phyloP scores from a whole-genome alignment of 169 alveolate species.

The Eimeria praecox region DNA sequence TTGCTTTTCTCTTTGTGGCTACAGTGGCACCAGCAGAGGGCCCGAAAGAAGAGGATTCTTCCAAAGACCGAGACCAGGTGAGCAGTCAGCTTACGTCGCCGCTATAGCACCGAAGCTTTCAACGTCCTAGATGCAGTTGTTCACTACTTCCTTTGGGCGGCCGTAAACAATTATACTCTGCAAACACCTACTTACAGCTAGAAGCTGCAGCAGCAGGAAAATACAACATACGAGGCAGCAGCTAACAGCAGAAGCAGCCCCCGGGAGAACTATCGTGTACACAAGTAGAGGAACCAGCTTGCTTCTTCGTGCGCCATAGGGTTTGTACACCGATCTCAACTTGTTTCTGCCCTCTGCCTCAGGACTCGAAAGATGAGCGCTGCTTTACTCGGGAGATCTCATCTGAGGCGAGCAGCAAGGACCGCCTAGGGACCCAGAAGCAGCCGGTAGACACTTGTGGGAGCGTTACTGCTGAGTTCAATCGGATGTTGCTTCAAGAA shows the following conservation, averaged over 20 bases:
- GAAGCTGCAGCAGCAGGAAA: neutral
- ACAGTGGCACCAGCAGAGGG: neutral
- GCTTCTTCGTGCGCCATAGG: neutral
- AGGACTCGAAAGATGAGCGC: neutral
- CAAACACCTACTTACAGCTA: neutral
- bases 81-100: neutral
- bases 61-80: neutral
- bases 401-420: neutral
- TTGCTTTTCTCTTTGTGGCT: neutral
- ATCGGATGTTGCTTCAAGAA: slow-evolving; percentile 15
- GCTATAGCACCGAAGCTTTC: neutral
- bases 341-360: neutral
- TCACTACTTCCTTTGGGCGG: neutral
- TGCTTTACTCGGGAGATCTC: neutral
- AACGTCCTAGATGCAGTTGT: neutral
- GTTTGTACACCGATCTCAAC: neutral
- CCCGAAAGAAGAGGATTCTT: slow-evolving; percentile 5
- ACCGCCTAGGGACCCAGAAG: neutral
- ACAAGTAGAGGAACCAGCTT: neutral
- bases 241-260: neutral
- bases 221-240: neutral
- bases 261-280: neutral
- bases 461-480: slow-evolving; percentile 42
- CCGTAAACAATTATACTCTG: neutral
- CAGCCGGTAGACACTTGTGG: slow-evolving; percentile 10